These are phyloP conservation scores for Cucumis cinereus DNA, from an alignment of 306 rosid genomes.

Conservation along the genomic window DNA sequence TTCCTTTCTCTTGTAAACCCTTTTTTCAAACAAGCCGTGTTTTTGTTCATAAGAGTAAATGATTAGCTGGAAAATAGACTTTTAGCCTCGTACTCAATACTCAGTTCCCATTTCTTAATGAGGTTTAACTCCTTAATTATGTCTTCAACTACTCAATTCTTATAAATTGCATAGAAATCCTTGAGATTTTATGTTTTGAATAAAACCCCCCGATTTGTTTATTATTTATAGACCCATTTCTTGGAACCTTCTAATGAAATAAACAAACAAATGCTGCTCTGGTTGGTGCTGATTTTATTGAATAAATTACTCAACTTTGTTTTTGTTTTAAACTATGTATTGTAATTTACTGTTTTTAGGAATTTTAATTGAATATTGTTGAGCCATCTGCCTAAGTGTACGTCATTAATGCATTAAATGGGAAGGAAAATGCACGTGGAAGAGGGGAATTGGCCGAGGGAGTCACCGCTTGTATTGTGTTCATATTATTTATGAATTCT, in stretches of 20 bases:
- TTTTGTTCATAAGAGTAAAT: not conserved
- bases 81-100: not conserved
- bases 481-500: not conserved
- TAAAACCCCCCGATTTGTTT: not conserved
- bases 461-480: not conserved
- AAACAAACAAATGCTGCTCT: not conserved
- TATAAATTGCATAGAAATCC: not conserved
- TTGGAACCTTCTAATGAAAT: not conserved
- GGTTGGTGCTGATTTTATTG: not conserved
- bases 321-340: not conserved
- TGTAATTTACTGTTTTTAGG: not conserved
- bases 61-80: conserved; percentile 8
- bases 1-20: not conserved
- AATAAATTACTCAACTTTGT: not conserved
- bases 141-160: not conserved
- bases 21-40: conserved; percentile 3
- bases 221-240: not conserved
- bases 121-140: not conserved
- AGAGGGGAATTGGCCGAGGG: not conserved
- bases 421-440: not conserved
- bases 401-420: not conserved
- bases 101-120: not conserved
- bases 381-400: not conserved
- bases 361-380: not conserved
- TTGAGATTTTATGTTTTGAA: not conserved